Percentiles rank a stretch among this genome's conserved stretches.
Conservation (phyloP, 805 yeast species). For the Saturnispora halmiae region DNA sequence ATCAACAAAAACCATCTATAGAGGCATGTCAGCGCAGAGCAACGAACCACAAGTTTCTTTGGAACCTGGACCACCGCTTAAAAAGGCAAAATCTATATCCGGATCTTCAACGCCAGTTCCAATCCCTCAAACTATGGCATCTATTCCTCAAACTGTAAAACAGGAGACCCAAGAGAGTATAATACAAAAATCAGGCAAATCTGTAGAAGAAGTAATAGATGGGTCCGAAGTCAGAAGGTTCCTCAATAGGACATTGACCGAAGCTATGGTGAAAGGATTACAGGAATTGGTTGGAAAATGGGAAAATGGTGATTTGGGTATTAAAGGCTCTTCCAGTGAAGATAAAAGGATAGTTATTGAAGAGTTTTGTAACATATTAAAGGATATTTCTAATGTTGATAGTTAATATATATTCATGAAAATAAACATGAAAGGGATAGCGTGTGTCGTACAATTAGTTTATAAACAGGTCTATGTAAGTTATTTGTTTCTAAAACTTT, state of each 20-base stretch:
- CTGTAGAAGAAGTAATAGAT: constrained; percentile 37
- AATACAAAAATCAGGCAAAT: constrained; percentile 12
- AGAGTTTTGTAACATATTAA: constrained; percentile 13
- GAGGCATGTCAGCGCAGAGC: too few relatives aligned
- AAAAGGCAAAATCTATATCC: constrained; percentile 7
- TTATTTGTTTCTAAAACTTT: constrained; percentile 17
- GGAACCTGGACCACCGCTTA: constrained; percentile 7
- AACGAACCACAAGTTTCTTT: neutral
- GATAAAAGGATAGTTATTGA: constrained; percentile 10
- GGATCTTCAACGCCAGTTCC: constrained; percentile 20
- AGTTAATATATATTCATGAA: neutral
- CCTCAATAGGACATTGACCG: constrained; percentile 39
- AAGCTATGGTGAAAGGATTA: constrained; percentile 37
- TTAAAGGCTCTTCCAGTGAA: constrained; percentile 1
- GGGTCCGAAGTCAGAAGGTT: constrained; percentile 45
- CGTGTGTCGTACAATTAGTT: neutral
- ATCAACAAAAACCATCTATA: neutral
- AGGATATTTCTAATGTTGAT: constrained; percentile 3
- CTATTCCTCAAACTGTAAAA: neutral
- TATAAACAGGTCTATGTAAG: neutral
- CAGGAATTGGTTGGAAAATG: constrained; percentile 22
- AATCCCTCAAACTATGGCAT: constrained; percentile 17
- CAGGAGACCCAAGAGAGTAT: constrained; percentile 8
- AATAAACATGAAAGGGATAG: neutral
- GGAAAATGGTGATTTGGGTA: constrained; percentile 23